A percentile compares a stretch with the other conserved stretches of the same genome.
phyloP scores from a whole-genome alignment of 805 yeast genomes.

The Schwanniomyces vanrijiae region DNA sequence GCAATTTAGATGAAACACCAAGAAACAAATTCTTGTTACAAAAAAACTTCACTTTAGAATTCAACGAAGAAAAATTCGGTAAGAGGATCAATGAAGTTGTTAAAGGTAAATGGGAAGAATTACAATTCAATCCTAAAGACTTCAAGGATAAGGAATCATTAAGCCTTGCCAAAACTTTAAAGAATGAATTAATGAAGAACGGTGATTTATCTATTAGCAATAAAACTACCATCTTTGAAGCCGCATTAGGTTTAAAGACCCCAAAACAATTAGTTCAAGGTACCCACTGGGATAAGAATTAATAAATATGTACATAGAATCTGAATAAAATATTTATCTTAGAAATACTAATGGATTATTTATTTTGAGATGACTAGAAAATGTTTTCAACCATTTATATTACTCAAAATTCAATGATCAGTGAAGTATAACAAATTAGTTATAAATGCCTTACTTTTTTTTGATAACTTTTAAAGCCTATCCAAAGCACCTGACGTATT shows the following conservation, averaged over 20 bases:
- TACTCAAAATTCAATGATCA: no score
- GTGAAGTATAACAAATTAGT: no score
- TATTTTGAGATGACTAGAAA: no score
- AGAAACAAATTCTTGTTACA: constrained; percentile 34
- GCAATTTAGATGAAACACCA: constrained; percentile 14
- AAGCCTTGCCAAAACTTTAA: constrained; percentile 11
- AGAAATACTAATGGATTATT: no score
- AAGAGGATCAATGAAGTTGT: constrained; percentile 29
- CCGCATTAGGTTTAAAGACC: constrained; percentile 27
- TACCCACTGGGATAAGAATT: constrained; percentile 23
- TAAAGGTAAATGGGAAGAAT: constrained; percentile 26
- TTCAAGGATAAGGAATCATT: constrained; percentile 6
- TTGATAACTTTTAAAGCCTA: no score
- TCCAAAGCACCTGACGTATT: no score
- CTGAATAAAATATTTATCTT: not conserved
- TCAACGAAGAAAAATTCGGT: constrained; percentile 20
- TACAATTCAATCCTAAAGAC: constrained; percentile 7
- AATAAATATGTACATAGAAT: not conserved
- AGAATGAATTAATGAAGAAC: constrained; percentile 25
- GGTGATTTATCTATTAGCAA: constrained; percentile 24
- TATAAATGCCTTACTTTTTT: no score
- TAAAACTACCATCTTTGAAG: constrained; percentile 30
- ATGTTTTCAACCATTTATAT: not conserved
- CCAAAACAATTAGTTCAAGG: constrained; percentile 24
- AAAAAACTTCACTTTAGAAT: constrained; percentile 23